These are phyloP conservation scores for Rickenella mellea DNA, from an alignment of 768 basidiomycete genomes.

Conservation along the genomic window DNA sequence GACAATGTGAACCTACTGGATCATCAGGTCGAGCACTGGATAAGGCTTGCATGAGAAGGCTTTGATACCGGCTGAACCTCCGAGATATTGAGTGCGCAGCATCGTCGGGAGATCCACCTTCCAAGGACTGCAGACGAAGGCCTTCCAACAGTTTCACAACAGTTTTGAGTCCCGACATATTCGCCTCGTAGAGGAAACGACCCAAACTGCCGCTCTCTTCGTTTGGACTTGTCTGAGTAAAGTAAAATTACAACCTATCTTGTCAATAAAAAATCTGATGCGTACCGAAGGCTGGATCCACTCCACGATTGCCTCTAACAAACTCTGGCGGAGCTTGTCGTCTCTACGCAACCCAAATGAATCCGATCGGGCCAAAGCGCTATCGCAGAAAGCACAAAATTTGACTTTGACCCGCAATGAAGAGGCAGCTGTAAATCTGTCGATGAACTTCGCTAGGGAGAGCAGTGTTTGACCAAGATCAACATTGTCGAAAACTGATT, in stretches of 20 bases:
- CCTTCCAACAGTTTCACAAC: constrained; percentile 69
- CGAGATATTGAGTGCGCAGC: constrained; percentile 62
- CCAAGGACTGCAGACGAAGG: constrained; percentile 53
- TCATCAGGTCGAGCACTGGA: constrained; percentile 40
- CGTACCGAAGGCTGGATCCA: constrained; percentile 49
- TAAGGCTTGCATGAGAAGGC: constrained; percentile 51
- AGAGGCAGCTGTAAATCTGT: constrained; percentile 43
- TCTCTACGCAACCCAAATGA: constrained; percentile 59
- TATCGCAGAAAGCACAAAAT: constrained; percentile 66
- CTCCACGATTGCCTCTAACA: constrained; percentile 69
- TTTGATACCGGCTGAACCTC: constrained; percentile 71
- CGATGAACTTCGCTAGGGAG: constrained; percentile 54
- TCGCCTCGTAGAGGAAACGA: constrained; percentile 47
- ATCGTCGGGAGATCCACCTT: constrained; percentile 49
- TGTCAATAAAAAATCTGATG: not conserved
- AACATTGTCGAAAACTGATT: constrained; percentile 46
- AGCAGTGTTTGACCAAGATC: constrained; percentile 27
- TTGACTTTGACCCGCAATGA: constrained; percentile 63
- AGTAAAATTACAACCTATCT: not conserved
- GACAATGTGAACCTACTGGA: constrained; percentile 27
- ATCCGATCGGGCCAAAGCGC: constrained; percentile 53
- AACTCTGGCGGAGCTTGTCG: constrained; percentile 51
- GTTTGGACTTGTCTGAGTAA: not conserved
- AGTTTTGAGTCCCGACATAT: constrained; percentile 64
- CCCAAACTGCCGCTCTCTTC: constrained; percentile 1